Conservation (phyloP, 768 basidiomycete genomes). For the Mycena leptocephala region DNA sequence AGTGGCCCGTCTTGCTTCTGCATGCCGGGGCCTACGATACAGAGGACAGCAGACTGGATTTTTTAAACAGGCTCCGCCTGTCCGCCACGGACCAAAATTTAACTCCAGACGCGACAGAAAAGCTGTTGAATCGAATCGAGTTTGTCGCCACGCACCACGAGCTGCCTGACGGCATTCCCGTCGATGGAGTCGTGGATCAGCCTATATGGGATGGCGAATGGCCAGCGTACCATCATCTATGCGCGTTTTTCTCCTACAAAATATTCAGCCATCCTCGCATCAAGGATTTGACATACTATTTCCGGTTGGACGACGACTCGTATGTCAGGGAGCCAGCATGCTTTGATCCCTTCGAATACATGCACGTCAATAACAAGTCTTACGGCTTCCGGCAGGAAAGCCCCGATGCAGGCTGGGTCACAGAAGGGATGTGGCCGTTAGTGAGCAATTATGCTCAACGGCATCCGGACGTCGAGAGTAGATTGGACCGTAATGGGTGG, state of each 20-base stretch:
- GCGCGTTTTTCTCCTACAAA: too few relatives aligned
- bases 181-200: not conserved
- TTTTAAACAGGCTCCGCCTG: not conserved
- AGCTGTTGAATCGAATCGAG: not conserved
- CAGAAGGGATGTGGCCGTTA: slow-evolving; percentile 33
- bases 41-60: not conserved
- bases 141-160: slow-evolving; percentile 7
- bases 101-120: not conserved
- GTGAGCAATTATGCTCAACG: slow-evolving; percentile 37
- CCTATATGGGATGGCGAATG: slow-evolving; percentile 10
- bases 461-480: slow-evolving; percentile 17
- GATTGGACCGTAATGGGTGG: slow-evolving; percentile 29
- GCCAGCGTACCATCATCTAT: slow-evolving; percentile 41
- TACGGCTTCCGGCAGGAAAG: slow-evolving; percentile 28
- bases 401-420: slow-evolving; percentile 31
- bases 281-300: slow-evolving; percentile 35
- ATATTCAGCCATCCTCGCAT: slow-evolving; percentile 39
- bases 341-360: too few relatives aligned
- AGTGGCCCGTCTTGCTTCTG: slow-evolving; percentile 19
- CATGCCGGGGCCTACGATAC: slow-evolving; percentile 10
- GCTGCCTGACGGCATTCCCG: slow-evolving; percentile 14
- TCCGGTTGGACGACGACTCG: slow-evolving; percentile 40
- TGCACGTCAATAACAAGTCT: slow-evolving; percentile 26
- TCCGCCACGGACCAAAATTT: not conserved
- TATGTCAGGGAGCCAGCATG: slow-evolving; percentile 17